Conservation (phyloP, 495 filamentous ascomycete species). For the Schizothecium vesticola region DNA sequence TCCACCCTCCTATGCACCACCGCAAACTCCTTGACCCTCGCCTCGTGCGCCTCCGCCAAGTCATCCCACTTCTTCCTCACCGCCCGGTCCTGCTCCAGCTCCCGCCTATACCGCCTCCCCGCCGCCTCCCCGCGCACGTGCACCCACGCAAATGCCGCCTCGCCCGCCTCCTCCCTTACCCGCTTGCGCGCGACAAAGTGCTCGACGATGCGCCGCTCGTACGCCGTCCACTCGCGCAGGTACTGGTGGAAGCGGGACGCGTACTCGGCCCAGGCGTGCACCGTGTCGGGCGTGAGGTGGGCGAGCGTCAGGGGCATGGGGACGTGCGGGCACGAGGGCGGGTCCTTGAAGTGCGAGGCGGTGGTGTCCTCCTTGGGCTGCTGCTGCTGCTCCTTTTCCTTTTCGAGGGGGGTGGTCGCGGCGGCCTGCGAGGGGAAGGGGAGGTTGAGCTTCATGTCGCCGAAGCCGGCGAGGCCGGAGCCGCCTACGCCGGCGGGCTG, state of each 20-base stretch:
- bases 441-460: constrained; percentile 60
- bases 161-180: constrained; percentile 43
- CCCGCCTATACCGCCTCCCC: constrained; percentile 50
- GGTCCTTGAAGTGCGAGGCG: constrained; percentile 46
- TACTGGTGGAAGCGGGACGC: constrained; percentile 59
- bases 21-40: constrained; percentile 52
- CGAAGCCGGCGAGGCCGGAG: constrained; percentile 57
- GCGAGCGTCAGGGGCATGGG: constrained; percentile 32
- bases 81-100: constrained; percentile 57
- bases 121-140: constrained; percentile 45
- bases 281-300: constrained; percentile 36
- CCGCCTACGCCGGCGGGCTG: constrained; percentile 20
- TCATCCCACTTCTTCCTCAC: constrained; percentile 61
- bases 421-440: constrained; percentile 68
- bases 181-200: constrained; percentile 64
- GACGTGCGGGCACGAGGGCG: constrained; percentile 53
- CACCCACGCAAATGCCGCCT: constrained; percentile 47
- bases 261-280: constrained; percentile 53
- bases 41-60: constrained; percentile 58
- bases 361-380: constrained; percentile 30
- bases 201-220: constrained; percentile 57
- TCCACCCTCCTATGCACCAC: neutral
- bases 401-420: constrained; percentile 34
- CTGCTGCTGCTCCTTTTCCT: constrained; percentile 12
- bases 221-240: constrained; percentile 62